phyloP scores from a whole-genome alignment of 2,329 filamentous ascomycete species.

The Exophiala mesophila region DNA sequence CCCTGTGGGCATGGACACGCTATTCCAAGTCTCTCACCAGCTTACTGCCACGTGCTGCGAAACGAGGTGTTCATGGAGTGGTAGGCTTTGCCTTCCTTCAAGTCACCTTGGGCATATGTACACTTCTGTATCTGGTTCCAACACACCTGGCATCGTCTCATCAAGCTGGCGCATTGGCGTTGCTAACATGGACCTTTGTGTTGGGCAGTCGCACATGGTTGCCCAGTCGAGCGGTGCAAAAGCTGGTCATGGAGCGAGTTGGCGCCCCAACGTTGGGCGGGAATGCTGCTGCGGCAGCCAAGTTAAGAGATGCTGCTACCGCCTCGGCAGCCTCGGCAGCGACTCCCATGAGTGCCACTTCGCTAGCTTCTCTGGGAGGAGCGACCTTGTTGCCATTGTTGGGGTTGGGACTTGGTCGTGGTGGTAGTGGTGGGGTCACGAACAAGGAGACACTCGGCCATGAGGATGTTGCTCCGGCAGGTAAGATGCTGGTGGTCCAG shows the following conservation, averaged over 20 bases:
- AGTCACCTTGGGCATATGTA: constrained; percentile 80
- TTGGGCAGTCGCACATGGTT: constrained; percentile 73
- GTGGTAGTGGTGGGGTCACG: no score
- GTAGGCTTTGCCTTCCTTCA: constrained; percentile 79
- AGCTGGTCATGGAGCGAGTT: constrained; percentile 11
- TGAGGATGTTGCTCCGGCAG: no score
- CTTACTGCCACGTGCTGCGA: constrained; percentile 52
- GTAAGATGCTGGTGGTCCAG: no score
- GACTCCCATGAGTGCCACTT: not conserved
- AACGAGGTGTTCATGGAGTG: constrained; percentile 69
- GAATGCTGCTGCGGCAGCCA: not conserved
- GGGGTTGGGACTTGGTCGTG: not conserved
- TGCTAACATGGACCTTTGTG: constrained; percentile 76
- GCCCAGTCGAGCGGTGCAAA: constrained; percentile 40
- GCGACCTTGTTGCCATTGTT: not conserved
- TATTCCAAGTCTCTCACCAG: constrained; percentile 60
- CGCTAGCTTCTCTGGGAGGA: not conserved
- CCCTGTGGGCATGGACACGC: constrained; percentile 75
- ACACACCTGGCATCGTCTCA: constrained; percentile 82
- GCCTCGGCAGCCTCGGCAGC: no score
- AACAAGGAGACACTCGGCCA: no score
- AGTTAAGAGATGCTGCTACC: not conserved
- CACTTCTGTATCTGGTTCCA: constrained; percentile 90
- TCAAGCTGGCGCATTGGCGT: constrained; percentile 81
- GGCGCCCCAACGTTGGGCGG: not conserved